Evolutionary conservation across 108 stramenopile species (phyloP).

Genomic region (Skeletonema costatum): DNA sequence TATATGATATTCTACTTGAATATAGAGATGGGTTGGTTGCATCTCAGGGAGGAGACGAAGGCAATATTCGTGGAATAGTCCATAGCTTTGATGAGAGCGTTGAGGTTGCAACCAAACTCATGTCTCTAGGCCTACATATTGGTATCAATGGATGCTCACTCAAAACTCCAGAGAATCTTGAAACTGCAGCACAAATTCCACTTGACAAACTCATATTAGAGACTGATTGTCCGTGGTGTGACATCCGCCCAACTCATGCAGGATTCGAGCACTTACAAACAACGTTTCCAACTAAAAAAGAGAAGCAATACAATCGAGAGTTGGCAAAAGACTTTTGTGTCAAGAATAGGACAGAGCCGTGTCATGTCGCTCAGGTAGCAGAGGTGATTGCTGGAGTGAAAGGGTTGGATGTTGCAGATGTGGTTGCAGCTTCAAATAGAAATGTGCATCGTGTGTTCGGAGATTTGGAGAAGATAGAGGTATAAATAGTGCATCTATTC

Average conservation of each 20-base stretch:
- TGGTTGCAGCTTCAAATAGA: constrained; percentile 58
- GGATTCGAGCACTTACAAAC: constrained; percentile 67
- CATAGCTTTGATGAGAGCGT: constrained; percentile 89
- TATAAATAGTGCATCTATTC: not conserved
- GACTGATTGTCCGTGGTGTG: constrained; percentile 98
- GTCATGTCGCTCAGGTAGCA: constrained; percentile 85
- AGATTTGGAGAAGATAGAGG: constrained; percentile 14
- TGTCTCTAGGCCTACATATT: constrained; percentile 87
- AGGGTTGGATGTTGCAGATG: constrained; percentile 57
- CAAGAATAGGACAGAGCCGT: constrained; percentile 90
- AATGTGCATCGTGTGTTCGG: constrained; percentile 76
- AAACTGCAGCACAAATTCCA: constrained; percentile 78
- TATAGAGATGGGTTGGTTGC: constrained; percentile 45
- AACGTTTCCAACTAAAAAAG: constrained; percentile 66
- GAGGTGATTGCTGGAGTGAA: constrained; percentile 84
- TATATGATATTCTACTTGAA: constrained; percentile 64
- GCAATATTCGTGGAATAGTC: constrained; percentile 65
- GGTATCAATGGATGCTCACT: constrained; percentile 97
- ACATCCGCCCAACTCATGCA: constrained; percentile 81
- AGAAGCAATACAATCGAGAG: constrained; percentile 70
- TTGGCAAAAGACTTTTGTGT: constrained; percentile 62
- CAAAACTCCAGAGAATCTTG: constrained; percentile 88
- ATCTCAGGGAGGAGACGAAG: not conserved
- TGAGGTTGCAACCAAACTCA: constrained; percentile 82
- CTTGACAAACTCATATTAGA: constrained; percentile 86